Conservation (phyloP, 306 rosid species). For the Astragalus glycyphyllos region DNA sequence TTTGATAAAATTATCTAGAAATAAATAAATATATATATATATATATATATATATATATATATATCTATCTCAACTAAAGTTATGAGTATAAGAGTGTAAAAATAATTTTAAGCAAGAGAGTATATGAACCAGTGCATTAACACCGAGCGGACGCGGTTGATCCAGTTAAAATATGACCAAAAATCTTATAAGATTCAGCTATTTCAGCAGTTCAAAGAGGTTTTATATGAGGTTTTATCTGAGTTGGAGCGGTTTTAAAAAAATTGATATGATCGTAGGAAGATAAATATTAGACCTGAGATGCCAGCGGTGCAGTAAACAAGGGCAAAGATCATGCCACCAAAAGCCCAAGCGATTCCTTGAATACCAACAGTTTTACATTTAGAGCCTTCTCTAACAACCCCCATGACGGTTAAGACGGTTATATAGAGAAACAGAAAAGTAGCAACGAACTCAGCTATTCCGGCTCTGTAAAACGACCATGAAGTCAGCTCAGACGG, state of each 20-base stretch:
- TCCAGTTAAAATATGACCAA: too few species aligned
- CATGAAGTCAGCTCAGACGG: slow-evolving; percentile 51
- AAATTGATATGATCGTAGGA: background rate
- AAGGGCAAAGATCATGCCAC: slow-evolving; percentile 66
- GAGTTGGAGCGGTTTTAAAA: background rate
- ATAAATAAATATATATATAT: too few species aligned
- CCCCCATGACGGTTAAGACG: slow-evolving; percentile 57
- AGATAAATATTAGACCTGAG: slow-evolving; percentile 43
- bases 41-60: too few species aligned
- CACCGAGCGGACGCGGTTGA: too few species aligned
- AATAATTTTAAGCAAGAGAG: too few species aligned
- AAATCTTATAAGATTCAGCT: too few species aligned
- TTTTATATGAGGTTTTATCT: too few species aligned
- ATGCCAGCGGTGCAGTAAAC: slow-evolving; percentile 64
- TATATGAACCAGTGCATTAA: too few species aligned
- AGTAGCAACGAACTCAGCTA: slow-evolving; percentile 60
- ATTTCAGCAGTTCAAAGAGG: too few species aligned
- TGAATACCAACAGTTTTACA: slow-evolving; percentile 53
- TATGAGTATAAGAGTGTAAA: too few species aligned
- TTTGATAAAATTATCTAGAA: too few species aligned
- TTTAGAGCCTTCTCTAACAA: background rate
- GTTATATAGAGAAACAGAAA: slow-evolving; percentile 60
- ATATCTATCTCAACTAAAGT: too few species aligned
- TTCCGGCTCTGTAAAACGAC: slow-evolving; percentile 60
- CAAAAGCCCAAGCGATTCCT: slow-evolving; percentile 64